Evolutionary conservation across 1,284 basidiomycete species (phyloP).

Genomic region (Tilletiaria anomala): DNA sequence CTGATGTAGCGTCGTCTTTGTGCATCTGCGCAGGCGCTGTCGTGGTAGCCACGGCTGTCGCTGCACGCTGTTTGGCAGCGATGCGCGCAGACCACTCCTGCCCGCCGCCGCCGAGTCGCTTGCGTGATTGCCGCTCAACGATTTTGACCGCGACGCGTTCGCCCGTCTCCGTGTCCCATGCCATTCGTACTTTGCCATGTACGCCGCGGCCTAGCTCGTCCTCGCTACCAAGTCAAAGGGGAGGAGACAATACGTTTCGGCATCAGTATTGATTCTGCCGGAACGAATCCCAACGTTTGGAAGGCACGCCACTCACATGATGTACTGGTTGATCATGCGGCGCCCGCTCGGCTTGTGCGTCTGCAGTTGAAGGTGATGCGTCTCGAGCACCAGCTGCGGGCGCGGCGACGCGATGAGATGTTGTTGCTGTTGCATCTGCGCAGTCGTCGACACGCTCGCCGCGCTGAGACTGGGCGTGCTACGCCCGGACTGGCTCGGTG

Average conservation of each 20-base stretch:
- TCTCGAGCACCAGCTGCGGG: slow-evolving; percentile 11
- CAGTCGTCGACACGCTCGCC: too few relatives aligned
- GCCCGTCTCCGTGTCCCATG: slow-evolving; percentile 27
- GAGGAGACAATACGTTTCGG: too few relatives aligned
- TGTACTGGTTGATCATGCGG: slow-evolving; percentile 38
- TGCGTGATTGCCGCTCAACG: slow-evolving; percentile 29
- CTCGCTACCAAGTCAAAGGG: too few relatives aligned
- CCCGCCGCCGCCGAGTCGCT: slow-evolving; percentile 20
- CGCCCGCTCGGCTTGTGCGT: slow-evolving; percentile 27
- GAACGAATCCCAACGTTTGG: too few relatives aligned
- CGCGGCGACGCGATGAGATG: background rate
- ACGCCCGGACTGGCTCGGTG: too few relatives aligned
- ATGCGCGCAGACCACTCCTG: too few relatives aligned
- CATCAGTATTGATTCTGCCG: too few relatives aligned
- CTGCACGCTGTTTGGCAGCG: too few relatives aligned
- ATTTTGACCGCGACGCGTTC: slow-evolving; percentile 37
- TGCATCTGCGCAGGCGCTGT: background rate
- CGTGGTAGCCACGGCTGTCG: too few relatives aligned
- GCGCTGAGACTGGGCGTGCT: too few relatives aligned
- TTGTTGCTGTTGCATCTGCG: too few relatives aligned
- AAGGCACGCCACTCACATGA: too few relatives aligned
- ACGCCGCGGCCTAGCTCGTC: slow-evolving; percentile 35
- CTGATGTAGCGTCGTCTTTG: background rate
- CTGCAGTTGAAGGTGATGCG: slow-evolving; percentile 24
- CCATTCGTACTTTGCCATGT: slow-evolving; percentile 33